Conservation (phyloP, 768 basidiomycete species). For the Hirschioporus abietinus region DNA sequence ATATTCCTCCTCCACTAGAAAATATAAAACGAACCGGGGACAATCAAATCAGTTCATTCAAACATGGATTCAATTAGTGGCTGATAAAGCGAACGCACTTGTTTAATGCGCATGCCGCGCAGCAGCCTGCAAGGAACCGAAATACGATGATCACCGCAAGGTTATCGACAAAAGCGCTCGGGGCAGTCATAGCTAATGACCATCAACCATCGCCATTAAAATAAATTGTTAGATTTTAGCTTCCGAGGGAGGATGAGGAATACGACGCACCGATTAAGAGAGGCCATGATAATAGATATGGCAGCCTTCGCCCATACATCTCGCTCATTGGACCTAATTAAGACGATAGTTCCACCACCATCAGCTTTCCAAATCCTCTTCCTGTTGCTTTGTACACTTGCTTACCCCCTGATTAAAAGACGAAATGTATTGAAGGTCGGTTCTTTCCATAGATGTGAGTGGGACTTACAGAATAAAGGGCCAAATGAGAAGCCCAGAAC, state of each 20-base stretch:
- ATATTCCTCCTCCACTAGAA: too few relatives aligned
- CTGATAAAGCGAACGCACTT: too few relatives aligned
- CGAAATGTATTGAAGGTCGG: not conserved
- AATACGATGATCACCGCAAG: slow-evolving; percentile 6
- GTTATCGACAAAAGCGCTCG: slow-evolving; percentile 7
- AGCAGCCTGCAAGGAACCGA: slow-evolving; percentile 5
- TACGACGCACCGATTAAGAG: slow-evolving; percentile 2
- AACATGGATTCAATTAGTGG: too few relatives aligned
- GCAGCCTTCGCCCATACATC: slow-evolving; percentile 7
- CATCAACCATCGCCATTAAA: not conserved
- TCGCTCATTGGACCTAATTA: slow-evolving; percentile 7
- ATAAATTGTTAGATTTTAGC: not conserved
- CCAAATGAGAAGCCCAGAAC: slow-evolving; percentile 19
- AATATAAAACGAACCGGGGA: not conserved
- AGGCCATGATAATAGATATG: slow-evolving; percentile 8
- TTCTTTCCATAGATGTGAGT: too few relatives aligned
- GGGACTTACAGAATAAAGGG: slow-evolving; percentile 17
- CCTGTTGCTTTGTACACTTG: not conserved
- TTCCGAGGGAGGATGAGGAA: too few relatives aligned
- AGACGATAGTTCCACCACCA: not conserved
- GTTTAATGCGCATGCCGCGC: slow-evolving; percentile 1
- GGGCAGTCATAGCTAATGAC: slow-evolving; percentile 2
- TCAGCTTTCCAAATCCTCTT: too few relatives aligned
- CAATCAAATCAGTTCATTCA: too few relatives aligned
- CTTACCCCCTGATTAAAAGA: not conserved